Evolutionary conservation across 176 grass and related monocot species (phyloP), one percentile per base, ranked within the genome.

Genomic region (Raddia distichophylla): DNA sequence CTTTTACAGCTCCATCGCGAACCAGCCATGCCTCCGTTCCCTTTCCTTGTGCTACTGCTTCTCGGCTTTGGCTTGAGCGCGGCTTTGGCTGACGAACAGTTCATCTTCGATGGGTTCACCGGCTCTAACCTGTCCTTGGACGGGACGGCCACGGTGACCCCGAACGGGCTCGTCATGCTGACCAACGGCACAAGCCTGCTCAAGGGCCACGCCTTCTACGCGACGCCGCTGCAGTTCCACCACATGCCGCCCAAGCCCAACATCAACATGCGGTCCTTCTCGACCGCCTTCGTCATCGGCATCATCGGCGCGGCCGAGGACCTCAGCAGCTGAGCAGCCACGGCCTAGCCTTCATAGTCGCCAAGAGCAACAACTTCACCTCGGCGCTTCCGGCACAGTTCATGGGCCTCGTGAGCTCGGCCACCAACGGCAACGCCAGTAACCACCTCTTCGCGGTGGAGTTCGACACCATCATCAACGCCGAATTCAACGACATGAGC

Each of bases 391-490:
- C 90, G 1, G 89, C 85, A 12, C 93, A 96, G 71, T 93, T 93
- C 84, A 64, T 96, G 5, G 93, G 93, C 4, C 64, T 96, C 60
- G 90, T 93, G 82, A 78, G 73, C 81, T 58, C 87, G 49, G 81
- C 71, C 78, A 82, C 55, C 80, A 64, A 88, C 44, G 93, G 93
- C 80, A 96, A 93, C 77, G 83, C 60, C 63, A 88, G 66, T 80
- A 90, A 93, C 82, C 93, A 93, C 78, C 68, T 96, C 67, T 93
- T 96, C 78, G 86, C 88, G 43, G 88, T 96, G 5, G 93, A 96
- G 88, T 93, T 96, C 75, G 93, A 96, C 90, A 96, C 93, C 20
- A 89, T 96, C 71, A 87, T 84, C 64, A 89, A 96, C 81, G 86
- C 91, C 2, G 90, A 90, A 72, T 96, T 93, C 76, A 43, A 66